A percentile compares a stretch with the other conserved stretches of the same genome.
Evolutionary conservation across 371 early-diverging fungal species (phyloP).

Genomic region (Rhizopus microsporus): DNA sequence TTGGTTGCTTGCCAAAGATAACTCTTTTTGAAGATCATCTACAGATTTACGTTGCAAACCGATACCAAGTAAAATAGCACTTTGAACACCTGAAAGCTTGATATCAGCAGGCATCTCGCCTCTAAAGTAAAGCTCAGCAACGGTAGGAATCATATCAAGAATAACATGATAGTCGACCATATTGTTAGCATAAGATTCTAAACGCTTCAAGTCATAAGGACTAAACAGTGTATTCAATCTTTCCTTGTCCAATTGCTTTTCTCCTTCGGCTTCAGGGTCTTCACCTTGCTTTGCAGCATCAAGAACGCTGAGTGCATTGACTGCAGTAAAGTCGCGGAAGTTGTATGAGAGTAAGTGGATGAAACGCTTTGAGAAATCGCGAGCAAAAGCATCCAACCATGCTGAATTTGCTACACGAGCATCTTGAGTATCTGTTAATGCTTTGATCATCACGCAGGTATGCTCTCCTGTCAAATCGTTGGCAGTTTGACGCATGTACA

Average conservation of each 20-base stretch:
- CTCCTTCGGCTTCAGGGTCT: constrained; percentile 24
- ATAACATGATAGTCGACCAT: constrained; percentile 97
- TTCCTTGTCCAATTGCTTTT: constrained; percentile 42
- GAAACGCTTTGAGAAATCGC: constrained; percentile 91
- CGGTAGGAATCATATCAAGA: constrained; percentile 85
- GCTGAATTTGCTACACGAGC: constrained; percentile 55
- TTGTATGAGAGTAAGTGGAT: constrained; percentile 84
- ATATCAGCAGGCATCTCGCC: constrained; percentile 58
- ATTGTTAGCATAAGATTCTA: constrained; percentile 93
- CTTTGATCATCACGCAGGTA: constrained; percentile 94
- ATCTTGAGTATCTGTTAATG: constrained; percentile 57
- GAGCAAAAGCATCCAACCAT: constrained; percentile 80
- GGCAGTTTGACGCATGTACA: constrained; percentile 96
- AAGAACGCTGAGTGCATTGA: constrained; percentile 81
- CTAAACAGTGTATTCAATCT: constrained; percentile 69
- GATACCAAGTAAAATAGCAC: constrained; percentile 81
- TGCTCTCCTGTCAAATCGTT: constrained; percentile 99
- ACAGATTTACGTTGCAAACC: constrained; percentile 92
- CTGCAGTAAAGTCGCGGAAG: constrained; percentile 82
- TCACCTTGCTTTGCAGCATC: constrained; percentile 67
- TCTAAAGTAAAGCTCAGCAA: constrained; percentile 81
- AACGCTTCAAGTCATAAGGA: constrained; percentile 92
- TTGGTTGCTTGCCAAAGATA: constrained; percentile 83
- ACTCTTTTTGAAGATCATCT: constrained; percentile 83
- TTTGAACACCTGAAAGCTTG: constrained; percentile 85